These are phyloP conservation scores for Rossbeevera mucosa DNA, from an alignment of 768 basidiomycete species.

Conservation along the genomic window DNA sequence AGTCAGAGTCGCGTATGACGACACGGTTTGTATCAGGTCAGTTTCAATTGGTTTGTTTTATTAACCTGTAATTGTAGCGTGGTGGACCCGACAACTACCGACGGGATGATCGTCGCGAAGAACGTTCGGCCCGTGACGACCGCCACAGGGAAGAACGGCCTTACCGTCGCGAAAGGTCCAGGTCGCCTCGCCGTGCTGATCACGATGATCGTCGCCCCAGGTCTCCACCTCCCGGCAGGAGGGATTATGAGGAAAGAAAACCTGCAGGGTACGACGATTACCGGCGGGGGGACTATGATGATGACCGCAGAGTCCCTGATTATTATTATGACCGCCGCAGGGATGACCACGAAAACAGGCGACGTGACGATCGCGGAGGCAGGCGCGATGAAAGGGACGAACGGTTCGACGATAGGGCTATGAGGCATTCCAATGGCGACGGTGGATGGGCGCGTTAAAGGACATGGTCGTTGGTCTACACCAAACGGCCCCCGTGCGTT, in stretches of 20 bases:
- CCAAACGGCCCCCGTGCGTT: slow-evolving; percentile 28
- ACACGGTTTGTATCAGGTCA: slow-evolving; percentile 44
- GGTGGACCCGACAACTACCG: slow-evolving; percentile 69
- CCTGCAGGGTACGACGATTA: slow-evolving; percentile 91
- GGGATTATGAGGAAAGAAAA: slow-evolving; percentile 81
- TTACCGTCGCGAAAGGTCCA: slow-evolving; percentile 75
- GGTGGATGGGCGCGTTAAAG: slow-evolving; percentile 71
- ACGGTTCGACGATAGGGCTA: slow-evolving; percentile 68
- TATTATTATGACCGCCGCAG: slow-evolving; percentile 84
- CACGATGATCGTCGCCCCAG: slow-evolving; percentile 76
- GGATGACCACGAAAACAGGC: slow-evolving; percentile 59
- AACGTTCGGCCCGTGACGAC: slow-evolving; percentile 50
- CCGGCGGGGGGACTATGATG: slow-evolving; percentile 74
- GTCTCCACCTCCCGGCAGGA: slow-evolving; percentile 70
- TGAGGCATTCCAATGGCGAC: slow-evolving; percentile 75
- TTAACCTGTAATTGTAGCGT: slow-evolving; percentile 39
- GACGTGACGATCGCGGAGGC: slow-evolving; percentile 63
- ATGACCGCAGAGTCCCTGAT: slow-evolving; percentile 81
- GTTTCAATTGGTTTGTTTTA: not conserved
- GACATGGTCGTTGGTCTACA: slow-evolving; percentile 35
- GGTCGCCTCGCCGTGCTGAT: slow-evolving; percentile 73
- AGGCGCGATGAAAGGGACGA: slow-evolving; percentile 84
- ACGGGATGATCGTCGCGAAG: slow-evolving; percentile 67
- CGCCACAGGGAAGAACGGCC: slow-evolving; percentile 49
- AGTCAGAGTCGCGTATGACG: slow-evolving; percentile 67